Evolutionary conservation across 2,329 filamentous ascomycete genomes (phyloP), one percentile per base, ranked within the genome.

Genomic region (Exophiala calicioides): DNA sequence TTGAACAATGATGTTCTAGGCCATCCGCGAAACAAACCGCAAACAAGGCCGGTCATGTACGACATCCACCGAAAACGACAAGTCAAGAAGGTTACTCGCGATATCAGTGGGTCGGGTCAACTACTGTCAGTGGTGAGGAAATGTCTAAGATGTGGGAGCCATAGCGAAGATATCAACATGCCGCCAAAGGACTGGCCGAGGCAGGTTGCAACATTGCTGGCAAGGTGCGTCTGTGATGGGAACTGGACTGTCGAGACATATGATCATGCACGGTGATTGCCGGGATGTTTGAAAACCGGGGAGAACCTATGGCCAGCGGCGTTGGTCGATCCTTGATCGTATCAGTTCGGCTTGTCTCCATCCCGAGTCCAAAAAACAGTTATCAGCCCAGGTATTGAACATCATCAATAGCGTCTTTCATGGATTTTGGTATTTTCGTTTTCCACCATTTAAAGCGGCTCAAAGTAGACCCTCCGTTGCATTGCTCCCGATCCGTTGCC

Each of bases 1-100:
- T 45, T 59, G 42, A 57, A 86, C 68, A 79, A 80, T 37, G 81
- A 93, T 62, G 52, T 57, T 24, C 41, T 45, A 5, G 49, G 49
- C 16, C 26, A 34, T 13, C 34, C 13, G 12, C 18, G 15, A 12
- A 37, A 30, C 20, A 29, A 40, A 21, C 4, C 15, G 15, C 36
- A 47, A 37, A 16, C 35, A 31, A 33, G 20, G 10, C 19, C 32
- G 12, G 13, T 53, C 10, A 38, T 57, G 10, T 58, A 50, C 18
- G 57, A 59, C 42, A 43, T 57, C 3, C 57, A 55, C 33, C 54
- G 53, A 31, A 59, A 59, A 37, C 54, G 35, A 27, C 41, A 40
- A 8, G 56, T 57, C 12, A 33, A 31, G 8, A 53, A 53, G 23
- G 48, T 52, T 3, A 35, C 42, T 3, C 29, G 39, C 15, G 46